Evolutionary conservation across 129 eudicot species (phyloP).

Genomic region (Scalesia atractyloides): DNA sequence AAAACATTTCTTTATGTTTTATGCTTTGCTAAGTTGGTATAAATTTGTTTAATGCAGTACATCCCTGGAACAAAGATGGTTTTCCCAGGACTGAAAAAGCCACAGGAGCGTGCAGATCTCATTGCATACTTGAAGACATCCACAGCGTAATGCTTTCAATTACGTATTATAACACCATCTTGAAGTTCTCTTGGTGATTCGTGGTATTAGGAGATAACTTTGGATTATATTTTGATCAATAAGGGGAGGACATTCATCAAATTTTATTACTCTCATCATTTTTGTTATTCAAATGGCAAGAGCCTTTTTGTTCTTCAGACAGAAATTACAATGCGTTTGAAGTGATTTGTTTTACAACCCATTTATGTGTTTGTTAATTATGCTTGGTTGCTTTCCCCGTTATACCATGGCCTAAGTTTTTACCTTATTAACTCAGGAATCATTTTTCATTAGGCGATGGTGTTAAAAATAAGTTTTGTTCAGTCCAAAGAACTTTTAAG

Average conservation of each 20-base stretch:
- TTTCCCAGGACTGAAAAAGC: constrained; percentile 76
- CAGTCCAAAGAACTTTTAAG: neutral
- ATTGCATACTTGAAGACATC: constrained; percentile 63
- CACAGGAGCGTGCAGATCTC: constrained; percentile 68
- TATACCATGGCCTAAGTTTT: neutral
- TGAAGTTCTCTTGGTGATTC: constrained; percentile 27
- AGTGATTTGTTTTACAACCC: neutral
- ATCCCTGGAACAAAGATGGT: constrained; percentile 82
- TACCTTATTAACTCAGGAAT: neutral
- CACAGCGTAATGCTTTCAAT: constrained; percentile 26
- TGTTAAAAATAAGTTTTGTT: neutral
- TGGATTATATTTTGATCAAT: constrained; percentile 12
- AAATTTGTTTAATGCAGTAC: constrained; percentile 37
- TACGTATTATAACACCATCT: constrained; percentile 6
- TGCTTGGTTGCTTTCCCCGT: neutral
- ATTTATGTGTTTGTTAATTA: neutral
- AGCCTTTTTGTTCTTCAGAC: neutral
- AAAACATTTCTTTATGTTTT: neutral
- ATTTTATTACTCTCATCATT: neutral
- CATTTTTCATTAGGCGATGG: no score
- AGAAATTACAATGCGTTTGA: neutral
- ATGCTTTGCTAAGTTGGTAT: neutral
- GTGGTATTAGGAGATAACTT: constrained; percentile 25
- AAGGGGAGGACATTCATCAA: constrained; percentile 12
- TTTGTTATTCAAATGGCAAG: constrained; percentile 1